Evolutionary conservation across 192 early-diverging fungal genomes (phyloP).

Genomic region (Funneliformis mosseae): DNA sequence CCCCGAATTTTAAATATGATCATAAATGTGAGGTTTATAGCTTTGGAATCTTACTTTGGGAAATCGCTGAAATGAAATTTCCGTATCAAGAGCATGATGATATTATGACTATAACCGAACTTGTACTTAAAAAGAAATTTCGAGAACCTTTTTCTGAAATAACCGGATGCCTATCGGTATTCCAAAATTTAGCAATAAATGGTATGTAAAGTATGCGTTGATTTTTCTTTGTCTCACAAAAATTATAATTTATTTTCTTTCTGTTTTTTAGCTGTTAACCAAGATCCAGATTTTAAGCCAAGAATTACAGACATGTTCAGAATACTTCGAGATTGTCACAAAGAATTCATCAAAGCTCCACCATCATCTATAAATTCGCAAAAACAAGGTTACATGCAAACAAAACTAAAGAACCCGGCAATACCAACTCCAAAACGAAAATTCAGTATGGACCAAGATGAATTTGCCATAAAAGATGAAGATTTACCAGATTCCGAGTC

Average conservation of each 20-base stretch:
- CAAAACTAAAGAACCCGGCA: too few species aligned
- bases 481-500: neutral
- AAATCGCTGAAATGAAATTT: neutral
- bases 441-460: neutral
- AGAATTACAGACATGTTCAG: neutral
- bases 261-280: neutral
- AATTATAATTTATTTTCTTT: neutral
- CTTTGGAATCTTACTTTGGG: neutral
- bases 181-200: neutral
- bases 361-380: neutral
- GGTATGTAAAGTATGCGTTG: neutral
- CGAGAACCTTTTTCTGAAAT: neutral
- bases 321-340: neutral
- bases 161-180: neutral
- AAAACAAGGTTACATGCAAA: too few species aligned
- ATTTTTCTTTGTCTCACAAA: neutral
- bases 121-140: neutral
- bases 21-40: neutral
- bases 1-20: neutral
- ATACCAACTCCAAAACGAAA: neutral
- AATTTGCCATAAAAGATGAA: too few species aligned
- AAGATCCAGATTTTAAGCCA: neutral
- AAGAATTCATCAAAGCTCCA: neutral
- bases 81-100: neutral
- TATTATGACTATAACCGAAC: neutral